These are phyloP conservation scores for Cytospora chrysosperma DNA, from an alignment of 2,329 filamentous ascomycete species.

Conservation along the genomic window DNA sequence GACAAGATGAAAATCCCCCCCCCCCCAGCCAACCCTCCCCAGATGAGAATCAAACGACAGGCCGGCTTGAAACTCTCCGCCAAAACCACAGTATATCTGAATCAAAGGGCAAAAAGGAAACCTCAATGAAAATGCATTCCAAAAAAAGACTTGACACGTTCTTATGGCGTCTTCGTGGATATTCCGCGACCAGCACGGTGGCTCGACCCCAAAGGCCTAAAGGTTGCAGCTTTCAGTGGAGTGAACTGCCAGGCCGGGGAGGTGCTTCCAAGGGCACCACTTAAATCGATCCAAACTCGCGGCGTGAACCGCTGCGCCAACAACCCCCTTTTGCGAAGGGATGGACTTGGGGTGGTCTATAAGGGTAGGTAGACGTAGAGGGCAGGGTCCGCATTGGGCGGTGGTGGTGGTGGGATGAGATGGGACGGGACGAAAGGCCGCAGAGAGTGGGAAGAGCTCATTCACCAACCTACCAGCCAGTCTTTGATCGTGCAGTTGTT, in stretches of 20 bases:
- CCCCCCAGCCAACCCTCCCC: no score
- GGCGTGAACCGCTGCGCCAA: constrained; percentile 14
- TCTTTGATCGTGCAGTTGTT: no score
- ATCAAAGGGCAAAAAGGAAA: neutral
- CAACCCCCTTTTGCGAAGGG: neutral
- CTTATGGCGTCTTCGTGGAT: constrained; percentile 10
- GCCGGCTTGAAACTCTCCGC: no score
- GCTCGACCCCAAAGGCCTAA: constrained; percentile 4
- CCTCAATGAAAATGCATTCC: no score
- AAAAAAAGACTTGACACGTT: constrained; percentile 9
- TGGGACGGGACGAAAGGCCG: neutral
- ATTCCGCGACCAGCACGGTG: constrained; percentile 14
- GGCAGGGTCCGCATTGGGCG: neutral
- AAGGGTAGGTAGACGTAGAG: neutral
- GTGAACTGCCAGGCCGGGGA: constrained; percentile 15
- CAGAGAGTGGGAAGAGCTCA: neutral
- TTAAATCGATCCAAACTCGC: neutral
- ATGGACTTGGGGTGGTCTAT: neutral
- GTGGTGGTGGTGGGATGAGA: neutral
- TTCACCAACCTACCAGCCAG: neutral
- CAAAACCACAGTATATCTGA: no score
- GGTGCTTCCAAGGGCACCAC: constrained; percentile 10
- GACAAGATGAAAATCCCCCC: no score
- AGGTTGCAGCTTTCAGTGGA: no score
- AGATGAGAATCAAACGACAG: neutral